These are phyloP conservation scores for Neophaeococcomyces mojaviensis DNA, from an alignment of 2,329 filamentous ascomycete species.

Conservation along the genomic window DNA sequence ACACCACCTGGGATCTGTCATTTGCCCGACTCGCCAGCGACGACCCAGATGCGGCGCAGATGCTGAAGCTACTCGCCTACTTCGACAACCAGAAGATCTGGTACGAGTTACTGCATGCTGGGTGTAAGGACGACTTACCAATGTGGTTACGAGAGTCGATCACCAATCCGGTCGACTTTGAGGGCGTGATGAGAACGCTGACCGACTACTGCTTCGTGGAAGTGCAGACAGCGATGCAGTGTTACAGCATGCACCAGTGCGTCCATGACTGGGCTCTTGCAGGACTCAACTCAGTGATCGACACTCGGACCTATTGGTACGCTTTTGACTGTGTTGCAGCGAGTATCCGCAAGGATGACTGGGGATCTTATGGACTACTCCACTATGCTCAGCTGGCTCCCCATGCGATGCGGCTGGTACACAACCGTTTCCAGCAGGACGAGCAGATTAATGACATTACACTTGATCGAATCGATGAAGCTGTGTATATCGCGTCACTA, in stretches of 20 bases:
- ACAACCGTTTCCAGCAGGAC: not conserved
- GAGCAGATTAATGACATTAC: not conserved
- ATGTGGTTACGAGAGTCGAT: not conserved
- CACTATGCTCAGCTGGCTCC: not conserved
- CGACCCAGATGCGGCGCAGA: too few relatives aligned
- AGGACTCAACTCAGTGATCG: constrained; percentile 9
- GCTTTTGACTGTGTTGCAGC: constrained; percentile 12
- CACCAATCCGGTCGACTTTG: constrained; percentile 7
- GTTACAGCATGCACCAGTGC: constrained; percentile 16
- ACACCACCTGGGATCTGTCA: too few relatives aligned
- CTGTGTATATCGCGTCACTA: not conserved
- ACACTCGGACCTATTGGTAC: constrained; percentile 10
- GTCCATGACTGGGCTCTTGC: constrained; percentile 17
- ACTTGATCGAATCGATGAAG: not conserved
- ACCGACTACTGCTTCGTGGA: constrained; percentile 13
- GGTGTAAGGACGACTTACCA: too few relatives aligned
- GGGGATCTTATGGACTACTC: not conserved
- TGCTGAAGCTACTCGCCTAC: too few relatives aligned
- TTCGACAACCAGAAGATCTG: too few relatives aligned
- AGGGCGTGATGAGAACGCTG: constrained; percentile 10
- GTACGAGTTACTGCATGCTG: too few relatives aligned
- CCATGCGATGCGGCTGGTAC: not conserved
- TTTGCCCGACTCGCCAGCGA: too few relatives aligned
- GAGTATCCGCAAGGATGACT: not conserved
- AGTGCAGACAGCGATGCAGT: constrained; percentile 1